Base-by-base conservation (phyloP, 805 yeast species). In the Zygoascus bituminiphila region DNA sequence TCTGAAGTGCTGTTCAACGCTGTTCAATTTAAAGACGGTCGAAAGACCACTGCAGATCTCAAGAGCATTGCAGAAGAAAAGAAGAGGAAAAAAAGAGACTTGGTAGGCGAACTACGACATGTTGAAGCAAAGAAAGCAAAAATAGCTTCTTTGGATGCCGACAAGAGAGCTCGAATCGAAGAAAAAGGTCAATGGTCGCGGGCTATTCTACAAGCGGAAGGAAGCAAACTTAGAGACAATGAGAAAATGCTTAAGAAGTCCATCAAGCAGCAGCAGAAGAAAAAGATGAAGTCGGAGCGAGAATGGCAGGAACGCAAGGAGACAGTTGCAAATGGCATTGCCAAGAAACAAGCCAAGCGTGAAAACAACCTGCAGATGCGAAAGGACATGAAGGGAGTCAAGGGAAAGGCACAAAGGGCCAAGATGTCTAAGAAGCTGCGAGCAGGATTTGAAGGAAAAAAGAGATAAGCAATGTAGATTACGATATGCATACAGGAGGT, bases 291-390 rank as follows among this genome's bases (percentile, higher is more conserved):
- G 71, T 83, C 94, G 50, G 95, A 88, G 59, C 71, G 79, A 45
- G 95, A 91, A 66, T 93, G 99, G 99, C 76, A 71, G 55, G 97
- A 91, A 45, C 78, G 99, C 56, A 82, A 85, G 63, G 84, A 82
- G 57, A 75, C 75, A 33, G 96, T 93, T 12, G 78, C 78, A 50
- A 85, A 82, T 57, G 81, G 82, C 35, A 81, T 84, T 46, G 75
- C 80, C 43, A 85, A 82, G 15, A 83, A 84, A 59, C 80, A 77
- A 54, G 86, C 88, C 70, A 84, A 93, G 73, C 80, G 98, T 66
- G 96, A 89, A 60, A 96, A 88, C 58, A 93, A 93, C 62, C 73
- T 93, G 64, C 81, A 82, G 62, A 79, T 86, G 43, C 79, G 96
- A 68, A 82, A 77, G 60, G 96, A 84, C 35, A 84, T 84, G 65